phyloP scores from a whole-genome alignment of 495 filamentous ascomycete species.

The Astrothelium macrocarpum region DNA sequence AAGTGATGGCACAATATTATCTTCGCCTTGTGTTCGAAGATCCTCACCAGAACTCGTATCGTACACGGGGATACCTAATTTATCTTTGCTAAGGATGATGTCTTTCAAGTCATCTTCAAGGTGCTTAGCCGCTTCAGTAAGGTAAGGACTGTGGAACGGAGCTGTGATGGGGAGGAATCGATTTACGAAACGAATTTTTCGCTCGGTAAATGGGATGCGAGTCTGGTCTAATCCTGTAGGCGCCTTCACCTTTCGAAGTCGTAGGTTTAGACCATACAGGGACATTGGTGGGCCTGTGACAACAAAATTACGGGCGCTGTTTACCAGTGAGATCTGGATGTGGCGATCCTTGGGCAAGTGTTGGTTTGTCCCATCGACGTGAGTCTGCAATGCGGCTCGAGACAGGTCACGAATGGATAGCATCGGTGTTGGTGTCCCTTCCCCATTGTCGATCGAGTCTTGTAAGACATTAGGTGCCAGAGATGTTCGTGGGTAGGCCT shows the following conservation, averaged over 20 bases:
- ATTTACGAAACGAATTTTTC: conserved; percentile 93
- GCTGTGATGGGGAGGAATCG: conserved; percentile 95
- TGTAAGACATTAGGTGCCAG: conserved; percentile 85
- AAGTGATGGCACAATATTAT: conserved; percentile 66
- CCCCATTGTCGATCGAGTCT: conserved; percentile 87
- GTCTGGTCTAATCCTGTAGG: conserved; percentile 95
- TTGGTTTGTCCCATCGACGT: conserved; percentile 91
- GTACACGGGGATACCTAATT: conserved; percentile 72
- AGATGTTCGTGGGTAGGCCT: conserved; percentile 90
- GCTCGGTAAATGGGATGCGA: conserved; percentile 83
- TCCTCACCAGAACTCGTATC: conserved; percentile 81
- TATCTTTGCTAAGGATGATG: conserved; percentile 56
- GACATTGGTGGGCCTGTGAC: conserved; percentile 94
- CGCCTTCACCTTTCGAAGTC: conserved; percentile 90
- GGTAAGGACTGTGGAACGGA: conserved; percentile 94
- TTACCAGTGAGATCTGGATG: conserved; percentile 88
- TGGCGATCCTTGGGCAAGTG: conserved; percentile 87
- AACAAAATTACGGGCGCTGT: conserved; percentile 93
- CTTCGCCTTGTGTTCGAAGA: conserved; percentile 52
- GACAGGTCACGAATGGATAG: conserved; percentile 90
- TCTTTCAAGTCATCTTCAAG: conserved; percentile 82
- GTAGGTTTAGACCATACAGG: conserved; percentile 88
- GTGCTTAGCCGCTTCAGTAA: conserved; percentile 64
- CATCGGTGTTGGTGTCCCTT: conserved; percentile 94
- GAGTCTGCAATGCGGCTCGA: conserved; percentile 73